A percentile compares a stretch with the other conserved stretches of the same genome.
These are phyloP conservation scores for Pseudogymnoascus sp. DNA, from an alignment of 2,329 filamentous ascomycete genomes.

Conservation along the genomic window DNA sequence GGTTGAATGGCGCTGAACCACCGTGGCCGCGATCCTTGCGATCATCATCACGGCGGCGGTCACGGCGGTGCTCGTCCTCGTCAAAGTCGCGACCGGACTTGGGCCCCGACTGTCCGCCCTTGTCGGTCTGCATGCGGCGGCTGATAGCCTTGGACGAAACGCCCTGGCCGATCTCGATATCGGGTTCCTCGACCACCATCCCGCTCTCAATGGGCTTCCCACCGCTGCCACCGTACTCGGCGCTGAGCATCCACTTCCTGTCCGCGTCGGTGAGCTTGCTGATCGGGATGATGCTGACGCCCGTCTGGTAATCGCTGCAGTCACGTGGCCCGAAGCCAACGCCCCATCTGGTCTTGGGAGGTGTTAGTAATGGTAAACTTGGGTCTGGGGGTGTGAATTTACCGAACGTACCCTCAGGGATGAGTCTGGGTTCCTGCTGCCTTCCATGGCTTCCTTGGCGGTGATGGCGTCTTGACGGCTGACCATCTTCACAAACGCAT, in stretches of 20 bases:
- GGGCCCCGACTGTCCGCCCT: constrained; percentile 54
- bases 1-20: constrained; percentile 14
- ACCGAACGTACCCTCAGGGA: constrained; percentile 23
- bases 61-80: constrained; percentile 22
- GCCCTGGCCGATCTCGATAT: constrained; percentile 96
- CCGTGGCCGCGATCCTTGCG: constrained; percentile 15
- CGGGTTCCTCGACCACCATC: constrained; percentile 89
- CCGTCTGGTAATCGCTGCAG: constrained; percentile 90
- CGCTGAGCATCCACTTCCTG: constrained; percentile 92
- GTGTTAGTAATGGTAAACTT: background rate
- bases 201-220: constrained; percentile 71
- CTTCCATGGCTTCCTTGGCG: constrained; percentile 84
- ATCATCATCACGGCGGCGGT: constrained; percentile 15
- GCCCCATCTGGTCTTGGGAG: constrained; percentile 76
- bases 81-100: constrained; percentile 39
- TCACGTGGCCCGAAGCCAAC: constrained; percentile 95
- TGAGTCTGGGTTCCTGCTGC: constrained; percentile 60
- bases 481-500: constrained; percentile 98
- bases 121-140: constrained; percentile 60
- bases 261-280: constrained; percentile 89
- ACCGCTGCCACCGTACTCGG: constrained; percentile 86
- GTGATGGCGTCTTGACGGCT: constrained; percentile 73
- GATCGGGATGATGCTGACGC: constrained; percentile 89
- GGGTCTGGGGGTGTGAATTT: background rate
- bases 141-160: constrained; percentile 87